Evolutionary conservation across 2,329 filamentous ascomycete species (phyloP).

Genomic region (Calycina marina): DNA sequence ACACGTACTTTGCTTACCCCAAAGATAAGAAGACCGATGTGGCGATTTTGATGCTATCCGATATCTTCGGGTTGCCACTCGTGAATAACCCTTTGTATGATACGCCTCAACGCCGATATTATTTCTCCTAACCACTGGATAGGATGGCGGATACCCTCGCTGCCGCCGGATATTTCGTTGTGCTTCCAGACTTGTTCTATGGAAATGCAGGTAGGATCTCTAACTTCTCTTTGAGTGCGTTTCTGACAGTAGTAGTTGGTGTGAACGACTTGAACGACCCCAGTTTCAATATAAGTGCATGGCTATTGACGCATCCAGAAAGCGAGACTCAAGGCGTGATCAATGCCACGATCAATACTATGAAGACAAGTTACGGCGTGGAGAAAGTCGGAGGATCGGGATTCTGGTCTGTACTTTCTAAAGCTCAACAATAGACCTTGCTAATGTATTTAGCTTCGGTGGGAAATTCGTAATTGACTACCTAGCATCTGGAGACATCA

Average conservation of each 20-base stretch:
- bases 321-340: neutral
- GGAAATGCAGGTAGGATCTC: no score
- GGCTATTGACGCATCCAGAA: neutral
- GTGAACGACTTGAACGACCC: neutral
- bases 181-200: slow-evolving; percentile 52
- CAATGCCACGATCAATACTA: neutral
- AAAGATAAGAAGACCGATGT: slow-evolving; percentile 36
- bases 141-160: slow-evolving; percentile 49
- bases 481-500: slow-evolving; percentile 32
- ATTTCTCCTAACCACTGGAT: no score
- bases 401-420: slow-evolving; percentile 4
- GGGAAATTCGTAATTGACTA: slow-evolving; percentile 41
- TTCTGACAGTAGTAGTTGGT: no score
- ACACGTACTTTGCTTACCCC: slow-evolving; percentile 36
- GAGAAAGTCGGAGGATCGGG: neutral
- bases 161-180: slow-evolving; percentile 47
- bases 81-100: neutral
- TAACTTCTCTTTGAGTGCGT: no score
- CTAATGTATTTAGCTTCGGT: slow-evolving; percentile 30
- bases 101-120: no score
- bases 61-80: slow-evolving; percentile 29
- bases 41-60: slow-evolving; percentile 40
- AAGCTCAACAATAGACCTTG: no score
- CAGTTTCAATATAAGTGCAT: neutral
- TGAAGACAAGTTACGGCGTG: neutral